These are phyloP conservation scores for Alternaria sp. DNA, from an alignment of 2,329 filamentous ascomycete species.

Conservation along the genomic window DNA sequence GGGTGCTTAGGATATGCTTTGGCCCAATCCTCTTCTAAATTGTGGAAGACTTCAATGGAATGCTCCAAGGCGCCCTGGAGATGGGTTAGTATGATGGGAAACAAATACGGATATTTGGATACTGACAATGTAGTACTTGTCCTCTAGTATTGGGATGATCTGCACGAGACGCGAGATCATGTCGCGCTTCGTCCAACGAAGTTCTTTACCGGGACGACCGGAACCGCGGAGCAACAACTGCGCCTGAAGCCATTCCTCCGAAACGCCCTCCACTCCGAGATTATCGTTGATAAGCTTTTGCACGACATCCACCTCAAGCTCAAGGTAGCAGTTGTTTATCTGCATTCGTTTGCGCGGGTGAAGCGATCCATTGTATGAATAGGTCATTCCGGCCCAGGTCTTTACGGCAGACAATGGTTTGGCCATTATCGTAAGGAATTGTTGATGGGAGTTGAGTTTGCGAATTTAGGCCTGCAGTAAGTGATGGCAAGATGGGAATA, in stretches of 20 bases:
- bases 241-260: background rate
- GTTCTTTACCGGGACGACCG: background rate
- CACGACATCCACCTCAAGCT: background rate
- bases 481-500: background rate
- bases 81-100: background rate
- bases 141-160: too few species aligned
- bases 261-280: background rate
- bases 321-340: background rate
- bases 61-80: background rate
- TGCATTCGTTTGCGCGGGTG: background rate
- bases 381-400: background rate
- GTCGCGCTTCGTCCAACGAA: background rate
- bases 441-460: background rate
- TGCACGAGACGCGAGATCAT: background rate
- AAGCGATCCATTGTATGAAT: background rate
- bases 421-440: background rate
- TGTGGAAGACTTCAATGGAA: background rate
- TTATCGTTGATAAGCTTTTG: background rate
- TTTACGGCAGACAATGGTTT: rapidly evolving
- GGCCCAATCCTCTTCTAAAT: background rate
- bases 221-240: background rate
- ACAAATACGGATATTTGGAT: rapidly evolving
- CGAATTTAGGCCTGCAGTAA: background rate
- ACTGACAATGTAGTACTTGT: background rate
- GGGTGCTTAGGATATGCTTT: background rate